Conservation (phyloP, 192 early-diverging fungal genomes). For the Backusella circina region DNA sequence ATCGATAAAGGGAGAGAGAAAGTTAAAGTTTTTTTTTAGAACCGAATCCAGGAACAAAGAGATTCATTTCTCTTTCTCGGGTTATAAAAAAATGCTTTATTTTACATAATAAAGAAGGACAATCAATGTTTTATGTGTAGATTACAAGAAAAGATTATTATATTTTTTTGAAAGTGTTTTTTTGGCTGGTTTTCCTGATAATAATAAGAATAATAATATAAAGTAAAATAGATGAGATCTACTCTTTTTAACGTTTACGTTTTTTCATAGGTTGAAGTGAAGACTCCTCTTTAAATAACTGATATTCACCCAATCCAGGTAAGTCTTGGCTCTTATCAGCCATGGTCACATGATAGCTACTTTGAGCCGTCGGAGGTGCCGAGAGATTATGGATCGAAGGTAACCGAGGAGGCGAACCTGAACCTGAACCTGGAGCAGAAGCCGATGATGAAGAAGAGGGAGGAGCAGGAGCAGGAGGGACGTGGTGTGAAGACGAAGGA, state of each 20-base stretch:
- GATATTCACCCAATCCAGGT: conserved; percentile 1
- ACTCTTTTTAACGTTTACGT: conserved; percentile 1
- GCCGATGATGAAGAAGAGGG: not conserved
- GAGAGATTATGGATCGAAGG: conserved; percentile 27
- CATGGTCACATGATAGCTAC: not conserved
- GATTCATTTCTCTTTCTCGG: no score
- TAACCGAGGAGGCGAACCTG: conserved; percentile 6
- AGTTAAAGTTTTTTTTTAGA: no score
- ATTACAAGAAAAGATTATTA: no score
- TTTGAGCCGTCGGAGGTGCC: not conserved
- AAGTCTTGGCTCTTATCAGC: conserved; percentile 3
- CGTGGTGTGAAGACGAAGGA: not conserved
- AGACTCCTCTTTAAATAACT: conserved; percentile 9
- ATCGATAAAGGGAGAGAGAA: no score
- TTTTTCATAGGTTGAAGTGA: conserved; percentile 15
- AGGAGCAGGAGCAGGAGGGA: not conserved
- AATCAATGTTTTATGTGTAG: not conserved
- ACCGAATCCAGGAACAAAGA: no score
- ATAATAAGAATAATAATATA: no score
- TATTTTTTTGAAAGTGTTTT: no score
- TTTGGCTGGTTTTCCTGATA: no score
- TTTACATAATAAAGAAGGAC: not conserved
- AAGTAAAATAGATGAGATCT: not conserved
- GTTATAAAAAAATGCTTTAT: no score
- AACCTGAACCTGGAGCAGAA: not conserved